Percentiles rank a stretch among this genome's conserved stretches.
Conservation (phyloP, 2,329 filamentous ascomycete species). For the Drechmeria coniospora region DNA sequence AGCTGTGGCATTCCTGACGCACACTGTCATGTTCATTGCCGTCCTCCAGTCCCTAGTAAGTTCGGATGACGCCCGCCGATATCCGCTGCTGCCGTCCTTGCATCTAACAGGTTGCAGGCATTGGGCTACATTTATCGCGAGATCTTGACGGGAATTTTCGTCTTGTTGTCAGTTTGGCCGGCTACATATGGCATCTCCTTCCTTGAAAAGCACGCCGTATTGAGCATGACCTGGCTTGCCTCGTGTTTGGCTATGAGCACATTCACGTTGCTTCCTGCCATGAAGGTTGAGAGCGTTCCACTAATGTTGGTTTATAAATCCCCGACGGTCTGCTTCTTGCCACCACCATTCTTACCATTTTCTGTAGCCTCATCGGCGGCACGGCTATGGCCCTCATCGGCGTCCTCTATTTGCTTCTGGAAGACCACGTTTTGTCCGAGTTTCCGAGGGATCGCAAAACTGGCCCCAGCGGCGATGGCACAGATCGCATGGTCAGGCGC, state of each 20-base stretch:
- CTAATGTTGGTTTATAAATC: constrained; percentile 46
- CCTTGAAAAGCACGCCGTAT: constrained; percentile 44
- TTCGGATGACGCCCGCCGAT: constrained; percentile 3
- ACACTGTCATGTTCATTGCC: constrained; percentile 51
- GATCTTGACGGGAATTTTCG: constrained; percentile 67
- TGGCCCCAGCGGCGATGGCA: constrained; percentile 6
- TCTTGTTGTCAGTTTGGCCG: constrained; percentile 68
- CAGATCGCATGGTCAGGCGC: constrained; percentile 33
- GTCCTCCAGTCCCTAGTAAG: constrained; percentile 65
- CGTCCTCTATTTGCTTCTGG: constrained; percentile 63
- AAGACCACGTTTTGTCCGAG: constrained; percentile 42
- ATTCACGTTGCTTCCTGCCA: constrained; percentile 78
- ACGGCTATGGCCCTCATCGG: constrained; percentile 63
- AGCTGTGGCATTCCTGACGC: constrained; percentile 43
- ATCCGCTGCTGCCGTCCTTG: constrained; percentile 1
- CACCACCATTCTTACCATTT: constrained; percentile 1
- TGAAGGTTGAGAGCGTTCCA: constrained; percentile 64
- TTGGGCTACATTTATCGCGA: constrained; percentile 85
- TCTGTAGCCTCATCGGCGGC: constrained; percentile 53
- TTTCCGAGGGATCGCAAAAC: constrained; percentile 15
- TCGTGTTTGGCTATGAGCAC: constrained; percentile 74
- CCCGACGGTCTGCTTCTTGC: neutral
- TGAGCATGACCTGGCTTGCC: constrained; percentile 56
- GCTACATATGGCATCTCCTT: constrained; percentile 58
- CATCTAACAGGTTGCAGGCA: constrained; percentile 36